Base-by-base conservation (phyloP, 495 filamentous ascomycete species). In the Clohesyomyces aquaticus region DNA sequence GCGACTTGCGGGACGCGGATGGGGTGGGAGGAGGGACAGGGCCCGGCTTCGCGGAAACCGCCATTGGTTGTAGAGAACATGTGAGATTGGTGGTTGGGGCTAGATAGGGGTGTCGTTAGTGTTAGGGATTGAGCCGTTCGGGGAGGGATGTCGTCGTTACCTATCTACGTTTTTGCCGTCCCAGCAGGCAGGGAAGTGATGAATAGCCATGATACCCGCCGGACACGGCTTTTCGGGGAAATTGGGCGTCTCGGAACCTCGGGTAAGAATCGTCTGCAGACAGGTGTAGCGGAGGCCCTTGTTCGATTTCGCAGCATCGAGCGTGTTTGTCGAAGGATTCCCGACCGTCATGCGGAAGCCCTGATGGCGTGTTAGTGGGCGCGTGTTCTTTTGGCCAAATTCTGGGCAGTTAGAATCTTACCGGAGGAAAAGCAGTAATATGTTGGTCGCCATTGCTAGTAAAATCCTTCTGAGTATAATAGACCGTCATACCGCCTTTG, bases 331-430 rank as follows among this genome's bases (percentile, higher is more conserved):
- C 32, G 76, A 70, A 42, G 80, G 78, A 67, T 59, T 77, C 64
- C 80, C 80, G 55, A 83, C 78, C 0, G 78, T 78, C 80, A 83
- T 83, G 54, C 80, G 80, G 77, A 83, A 83, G 38, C 80, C 80
- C 80, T 82, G 32, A 21, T 23, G 27, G 42, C 11, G 8, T n/a
- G 27, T 16, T 22, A 26, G 74, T 59, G 68, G 57, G 25, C 46
- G 45, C 16, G 42, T 18, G 10, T 22, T 35, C 12, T 42, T 6
- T 35, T 11, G 23, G 26, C 26, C 23, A 35, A 4, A 10, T 16
- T 18, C 25, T n/a, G 6, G 26, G 4, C 10, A 55, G 26, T 4
- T 16, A 18, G 32, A 38, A 18, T 29, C 23, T 55, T 61, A 79
- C 79, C 2, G 79, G 79, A 62, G 71, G 69, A 74, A 82, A 82